Evolutionary conservation across 1,139 yeast species (phyloP), one percentile per base, ranked within the genome.

Genomic region (Blastobotrys malaysiensis): DNA sequence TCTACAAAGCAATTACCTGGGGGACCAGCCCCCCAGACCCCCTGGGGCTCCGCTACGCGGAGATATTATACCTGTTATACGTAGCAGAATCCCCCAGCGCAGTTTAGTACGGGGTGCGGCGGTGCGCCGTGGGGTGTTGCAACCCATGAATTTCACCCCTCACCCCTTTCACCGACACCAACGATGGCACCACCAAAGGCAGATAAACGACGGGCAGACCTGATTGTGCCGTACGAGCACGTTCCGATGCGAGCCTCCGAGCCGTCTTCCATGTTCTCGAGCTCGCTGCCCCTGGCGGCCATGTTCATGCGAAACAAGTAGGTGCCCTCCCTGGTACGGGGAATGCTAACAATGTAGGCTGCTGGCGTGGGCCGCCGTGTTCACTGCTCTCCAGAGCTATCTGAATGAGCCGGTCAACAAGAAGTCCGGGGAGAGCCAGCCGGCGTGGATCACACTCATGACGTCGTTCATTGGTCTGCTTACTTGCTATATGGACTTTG

Each of bases 261-360:
- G 45, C 58, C 64, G 43, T 56, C 68, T 9, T 55, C 68, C 20
- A 56, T 79, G 74, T 68, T 82, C 59, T 71, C 83, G 46, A 80
- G 76, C 64, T 72, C 84, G 9, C 72, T 82, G 63, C 86, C 86
- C 43, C 77, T 82, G 82, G 84, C 84, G 5, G 86, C 86, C 58
- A 82, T 82, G 85, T 77, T 77, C 64, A 68, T 77, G 72, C 68
- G 77, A 56, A 71, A 73, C 61, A 69, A 69, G 64, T 58, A 53
- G 50, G 68, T 22, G 7, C 27, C 24, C 6, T 3, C 24, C 9
- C 3, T 4, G 14, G n/a, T 9, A 18, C 14, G 16, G 11, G 26
- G 2, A 16, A 13, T 4, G 11, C 31, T 26, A 47, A 47, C 24
- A 21, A 16, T 67, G 66, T 73, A 77, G 77, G 63, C 66, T 80